A percentile compares a stretch with the other conserved stretches of the same genome.
phyloP scores from a whole-genome alignment of 108 stramenopile species.

The Skeletonema tropicum region DNA sequence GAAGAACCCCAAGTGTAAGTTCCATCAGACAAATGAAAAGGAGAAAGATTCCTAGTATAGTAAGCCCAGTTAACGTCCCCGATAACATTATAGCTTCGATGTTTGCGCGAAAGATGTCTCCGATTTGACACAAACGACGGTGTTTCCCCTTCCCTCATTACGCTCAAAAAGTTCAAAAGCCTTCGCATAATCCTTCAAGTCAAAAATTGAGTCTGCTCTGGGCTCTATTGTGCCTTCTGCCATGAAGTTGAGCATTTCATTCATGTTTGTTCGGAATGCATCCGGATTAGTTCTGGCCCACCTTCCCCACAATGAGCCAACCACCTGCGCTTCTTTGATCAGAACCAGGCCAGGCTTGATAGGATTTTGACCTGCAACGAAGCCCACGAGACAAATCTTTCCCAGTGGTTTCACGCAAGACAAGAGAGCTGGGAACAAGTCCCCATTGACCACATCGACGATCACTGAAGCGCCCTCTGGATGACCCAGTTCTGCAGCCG shows the following conservation, averaged over 20 bases:
- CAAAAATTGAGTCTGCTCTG: conserved; percentile 62
- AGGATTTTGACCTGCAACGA: conserved; percentile 70
- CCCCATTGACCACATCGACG: conserved; percentile 74
- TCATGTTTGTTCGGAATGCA: conserved; percentile 56
- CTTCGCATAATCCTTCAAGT: conserved; percentile 49
- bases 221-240: conserved; percentile 60
- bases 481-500: conserved; percentile 55
- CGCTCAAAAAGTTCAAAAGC: conserved; percentile 76
- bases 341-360: conserved; percentile 60
- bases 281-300: conserved; percentile 60
- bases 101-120: conserved; percentile 9
- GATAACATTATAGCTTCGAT: background rate
- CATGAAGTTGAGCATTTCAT: conserved; percentile 59
- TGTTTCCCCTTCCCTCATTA: conserved; percentile 62
- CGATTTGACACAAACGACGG: conserved; percentile 44
- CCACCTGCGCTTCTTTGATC: conserved; percentile 57
- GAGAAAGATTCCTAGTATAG: background rate
- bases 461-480: conserved; percentile 62
- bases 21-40: background rate
- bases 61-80: background rate
- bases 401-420: conserved; percentile 63
- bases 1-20: background rate
- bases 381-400: conserved; percentile 73
- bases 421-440: conserved; percentile 66
- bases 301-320: conserved; percentile 72